A percentile compares a stretch with the other conserved stretches of the same genome.
phyloP scores from a whole-genome alignment of 805 yeast genomes.

The Hanseniaspora osmophila region DNA sequence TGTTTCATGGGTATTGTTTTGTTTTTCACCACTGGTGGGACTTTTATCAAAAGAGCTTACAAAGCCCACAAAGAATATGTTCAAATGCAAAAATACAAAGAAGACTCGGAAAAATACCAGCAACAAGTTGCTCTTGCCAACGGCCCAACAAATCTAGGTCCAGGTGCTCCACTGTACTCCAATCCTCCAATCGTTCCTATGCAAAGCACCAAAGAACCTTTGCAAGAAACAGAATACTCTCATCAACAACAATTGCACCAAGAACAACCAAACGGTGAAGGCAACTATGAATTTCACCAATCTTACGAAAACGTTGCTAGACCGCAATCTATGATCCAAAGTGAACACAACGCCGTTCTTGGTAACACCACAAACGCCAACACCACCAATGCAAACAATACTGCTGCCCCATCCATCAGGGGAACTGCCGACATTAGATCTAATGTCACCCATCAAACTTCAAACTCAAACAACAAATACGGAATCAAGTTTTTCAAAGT shows the following conservation, averaged over 20 bases:
- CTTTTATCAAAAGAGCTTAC: conserved; percentile 14
- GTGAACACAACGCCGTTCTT: neutral
- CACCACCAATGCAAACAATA: conserved; percentile 2
- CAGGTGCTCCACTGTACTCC: neutral
- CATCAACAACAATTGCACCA: neutral
- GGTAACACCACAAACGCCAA: neutral
- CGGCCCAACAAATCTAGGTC: neutral
- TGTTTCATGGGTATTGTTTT: conserved; percentile 26
- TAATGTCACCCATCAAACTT: conserved; percentile 9
- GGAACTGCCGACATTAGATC: conserved; percentile 6
- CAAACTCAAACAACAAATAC: conserved; percentile 15
- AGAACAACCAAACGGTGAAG: neutral
- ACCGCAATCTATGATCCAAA: neutral
- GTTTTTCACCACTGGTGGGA: conserved; percentile 10
- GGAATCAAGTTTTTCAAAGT: conserved; percentile 71
- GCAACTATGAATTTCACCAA: neutral
- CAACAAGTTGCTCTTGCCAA: conserved; percentile 1
- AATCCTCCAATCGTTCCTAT: neutral
- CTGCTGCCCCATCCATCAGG: neutral
- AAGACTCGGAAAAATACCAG: conserved; percentile 11
- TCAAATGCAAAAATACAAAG: conserved; percentile 9
- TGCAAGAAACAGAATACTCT: neutral
- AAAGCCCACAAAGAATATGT: conserved; percentile 11
- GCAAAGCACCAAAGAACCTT: neutral
- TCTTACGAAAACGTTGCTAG: neutral